These are phyloP conservation scores for Hericium rajendrae DNA, from an alignment of 768 basidiomycete genomes.

Conservation along the genomic window DNA sequence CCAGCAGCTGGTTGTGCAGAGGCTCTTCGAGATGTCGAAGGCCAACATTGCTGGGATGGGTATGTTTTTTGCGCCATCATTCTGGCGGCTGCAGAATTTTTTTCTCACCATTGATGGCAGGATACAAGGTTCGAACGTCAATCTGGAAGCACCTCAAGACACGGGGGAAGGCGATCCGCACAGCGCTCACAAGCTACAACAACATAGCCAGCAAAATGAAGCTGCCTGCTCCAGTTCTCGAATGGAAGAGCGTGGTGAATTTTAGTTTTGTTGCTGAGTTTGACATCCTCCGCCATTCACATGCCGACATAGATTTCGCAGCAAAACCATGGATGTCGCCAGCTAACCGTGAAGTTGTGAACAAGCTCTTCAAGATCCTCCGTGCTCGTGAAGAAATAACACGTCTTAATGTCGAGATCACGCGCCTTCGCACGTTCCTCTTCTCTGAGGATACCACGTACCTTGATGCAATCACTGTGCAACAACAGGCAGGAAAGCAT, in stretches of 20 bases:
- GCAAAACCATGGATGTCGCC: neutral
- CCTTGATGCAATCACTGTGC: no score
- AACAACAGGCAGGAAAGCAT: no score
- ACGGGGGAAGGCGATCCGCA: neutral
- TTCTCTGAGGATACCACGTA: neutral
- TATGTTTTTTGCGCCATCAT: neutral
- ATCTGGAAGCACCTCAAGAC: neutral
- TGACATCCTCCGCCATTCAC: neutral
- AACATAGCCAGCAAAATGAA: neutral
- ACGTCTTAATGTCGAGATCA: neutral
- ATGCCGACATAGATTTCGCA: neutral
- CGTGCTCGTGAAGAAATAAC: neutral
- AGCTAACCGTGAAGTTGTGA: neutral
- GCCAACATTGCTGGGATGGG: neutral
- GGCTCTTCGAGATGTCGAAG: neutral
- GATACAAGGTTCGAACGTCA: constrained; percentile 1
- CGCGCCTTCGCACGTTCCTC: neutral
- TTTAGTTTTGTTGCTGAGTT: neutral
- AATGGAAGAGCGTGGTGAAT: neutral
- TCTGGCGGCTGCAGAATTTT: no score
- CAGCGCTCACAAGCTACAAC: neutral
- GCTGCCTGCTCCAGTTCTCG: neutral
- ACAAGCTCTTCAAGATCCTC: neutral
- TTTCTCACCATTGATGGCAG: neutral
- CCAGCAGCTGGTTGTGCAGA: neutral